These are phyloP conservation scores for Trichomonas gallinae DNA, from an alignment of 208 protist species.

Conservation along the genomic window DNA sequence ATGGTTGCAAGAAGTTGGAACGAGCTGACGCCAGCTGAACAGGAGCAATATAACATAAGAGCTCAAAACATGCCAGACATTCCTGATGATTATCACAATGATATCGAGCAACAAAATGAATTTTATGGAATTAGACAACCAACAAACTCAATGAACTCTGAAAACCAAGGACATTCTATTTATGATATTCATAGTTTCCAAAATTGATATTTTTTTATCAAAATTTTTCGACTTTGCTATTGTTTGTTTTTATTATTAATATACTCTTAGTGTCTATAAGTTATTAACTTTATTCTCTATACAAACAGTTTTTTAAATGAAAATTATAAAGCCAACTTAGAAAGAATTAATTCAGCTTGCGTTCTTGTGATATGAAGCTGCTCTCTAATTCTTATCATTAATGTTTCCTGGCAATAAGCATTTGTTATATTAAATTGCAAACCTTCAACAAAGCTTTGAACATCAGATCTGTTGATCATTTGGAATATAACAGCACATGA, in stretches of 20 bases:
- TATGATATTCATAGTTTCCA: not conserved
- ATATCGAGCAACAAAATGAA: not conserved
- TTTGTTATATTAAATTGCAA: not conserved
- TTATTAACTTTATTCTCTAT: too few species aligned
- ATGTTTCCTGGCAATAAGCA: not conserved
- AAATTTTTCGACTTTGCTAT: too few species aligned
- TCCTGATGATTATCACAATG: not conserved
- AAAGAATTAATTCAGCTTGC: not conserved
- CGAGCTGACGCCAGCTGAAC: not conserved
- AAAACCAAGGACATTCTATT: not conserved
- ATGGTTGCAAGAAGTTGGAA: not conserved
- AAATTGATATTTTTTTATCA: not conserved
- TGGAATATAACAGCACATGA: not conserved
- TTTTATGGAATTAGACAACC: not conserved
- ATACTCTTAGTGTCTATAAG: too few species aligned
- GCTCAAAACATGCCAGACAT: not conserved
- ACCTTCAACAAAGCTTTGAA: not conserved
- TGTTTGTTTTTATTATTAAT: too few species aligned
- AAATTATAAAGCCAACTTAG: too few species aligned
- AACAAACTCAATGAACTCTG: not conserved
- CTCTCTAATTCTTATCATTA: not conserved
- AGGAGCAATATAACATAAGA: not conserved
- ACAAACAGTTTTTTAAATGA: too few species aligned
- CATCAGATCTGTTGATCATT: not conserved
- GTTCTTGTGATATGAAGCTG: not conserved